Evolutionary conservation across 805 yeast genomes (phyloP), one percentile per base, ranked within the genome.

Genomic region (Clavispora fructus): DNA sequence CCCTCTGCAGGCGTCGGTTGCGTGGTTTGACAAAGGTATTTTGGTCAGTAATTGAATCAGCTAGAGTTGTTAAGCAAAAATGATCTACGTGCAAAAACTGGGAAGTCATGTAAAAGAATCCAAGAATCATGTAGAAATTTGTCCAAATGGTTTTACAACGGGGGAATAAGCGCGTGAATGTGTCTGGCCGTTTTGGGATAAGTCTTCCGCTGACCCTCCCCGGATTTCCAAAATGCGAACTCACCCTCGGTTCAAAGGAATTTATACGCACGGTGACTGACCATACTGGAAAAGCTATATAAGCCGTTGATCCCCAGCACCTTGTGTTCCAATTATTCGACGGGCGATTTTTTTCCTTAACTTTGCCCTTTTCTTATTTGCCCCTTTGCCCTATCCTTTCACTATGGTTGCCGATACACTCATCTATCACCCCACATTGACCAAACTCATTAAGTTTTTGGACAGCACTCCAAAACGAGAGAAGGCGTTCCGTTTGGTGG

Each of bases 391-490:
- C n/a, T 10, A 14, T 40, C 31, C 30, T 13, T 6, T 5, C 39
- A 44, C 43, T 30, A 83, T 83, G 89, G 86, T 83, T 52, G 79
- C 73, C 50, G 89, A 86, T 61, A 70, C 85, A 6, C 57, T 86
- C 33, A 74, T 84, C 41, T 83, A 82, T 63, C 96, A 86, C 68
- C 96, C 96, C 13, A 72, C 87, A 2, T 63, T 85, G 43, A 65
- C 74, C 47, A 84, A 80, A 55, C 62, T 84, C 33, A 69, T 85
- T 63, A 77, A 71, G 57, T 83, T 82, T 60, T 69, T 85, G 51
- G 89, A 86, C 59, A 66, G 80, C 41, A 73, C 84, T 14, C 72
- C 83, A 35, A 92, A 92, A 48, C 77, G 96, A 55, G 97, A 90
- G 62, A 90, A 90, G 70, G 64, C 83, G 12, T 74, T 87, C 59